Conservation (phyloP, 2,329 filamentous ascomycete species). For the Aureobasidium sp. region DNA sequence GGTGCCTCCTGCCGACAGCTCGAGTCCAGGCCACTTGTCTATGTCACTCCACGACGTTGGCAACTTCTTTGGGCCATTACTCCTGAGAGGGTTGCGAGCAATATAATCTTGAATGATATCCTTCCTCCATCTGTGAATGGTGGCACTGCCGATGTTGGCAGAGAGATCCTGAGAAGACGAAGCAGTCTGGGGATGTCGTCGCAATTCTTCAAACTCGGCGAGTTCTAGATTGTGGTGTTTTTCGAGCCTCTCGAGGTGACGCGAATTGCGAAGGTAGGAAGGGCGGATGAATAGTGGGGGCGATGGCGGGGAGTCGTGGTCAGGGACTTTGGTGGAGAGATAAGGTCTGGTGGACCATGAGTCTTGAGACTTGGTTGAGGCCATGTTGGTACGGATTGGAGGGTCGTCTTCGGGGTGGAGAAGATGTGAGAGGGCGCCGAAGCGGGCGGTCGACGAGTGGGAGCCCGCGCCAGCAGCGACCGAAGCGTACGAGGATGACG, state of each 20-base stretch:
- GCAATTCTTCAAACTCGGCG: slow-evolving; percentile 22
- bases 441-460: slow-evolving; percentile 23
- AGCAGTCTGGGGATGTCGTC: background rate
- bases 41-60: slow-evolving; percentile 75
- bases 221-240: slow-evolving; percentile 53
- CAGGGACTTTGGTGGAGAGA: background rate
- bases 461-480: slow-evolving; percentile 38
- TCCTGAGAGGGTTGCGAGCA: slow-evolving; percentile 57
- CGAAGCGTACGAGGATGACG: slow-evolving; percentile 50
- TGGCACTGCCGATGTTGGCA: slow-evolving; percentile 49
- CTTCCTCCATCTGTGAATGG: slow-evolving; percentile 61
- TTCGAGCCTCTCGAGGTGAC: slow-evolving; percentile 68
- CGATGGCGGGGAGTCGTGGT: slow-evolving; percentile 10
- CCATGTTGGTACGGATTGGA: slow-evolving; percentile 3
- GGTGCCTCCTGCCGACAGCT: slow-evolving; percentile 64
- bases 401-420: slow-evolving; percentile 20
- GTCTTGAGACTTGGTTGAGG: background rate
- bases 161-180: slow-evolving; percentile 33
- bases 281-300: slow-evolving; percentile 63
- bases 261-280: slow-evolving; percentile 70
- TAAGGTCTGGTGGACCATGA: background rate
- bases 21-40: slow-evolving; percentile 66
- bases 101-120: slow-evolving; percentile 66
- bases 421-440: slow-evolving; percentile 47
- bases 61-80: slow-evolving; percentile 55